phyloP scores from a whole-genome alignment of 345 rosid species.

The Melastoma malabathricum region DNA sequence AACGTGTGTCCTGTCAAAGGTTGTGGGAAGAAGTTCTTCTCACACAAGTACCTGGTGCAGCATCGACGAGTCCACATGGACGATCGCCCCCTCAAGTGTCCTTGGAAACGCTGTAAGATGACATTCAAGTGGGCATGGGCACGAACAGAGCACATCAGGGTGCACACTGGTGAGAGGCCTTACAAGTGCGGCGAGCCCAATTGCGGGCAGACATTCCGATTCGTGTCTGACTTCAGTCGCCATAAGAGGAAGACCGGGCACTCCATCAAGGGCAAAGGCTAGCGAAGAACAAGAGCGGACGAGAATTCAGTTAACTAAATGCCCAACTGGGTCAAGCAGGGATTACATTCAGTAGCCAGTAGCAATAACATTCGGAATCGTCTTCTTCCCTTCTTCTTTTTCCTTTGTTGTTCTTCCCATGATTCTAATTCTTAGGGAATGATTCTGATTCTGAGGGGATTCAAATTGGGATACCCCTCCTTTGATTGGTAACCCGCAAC shows the following conservation, averaged over 20 bases:
- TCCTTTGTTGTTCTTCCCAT: too few relatives aligned
- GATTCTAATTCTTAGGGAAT: too few relatives aligned
- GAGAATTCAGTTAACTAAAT: slow-evolving; percentile 8
- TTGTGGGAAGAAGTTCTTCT: slow-evolving; percentile 88
- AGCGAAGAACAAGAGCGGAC: slow-evolving; percentile 3
- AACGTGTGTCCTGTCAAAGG: slow-evolving; percentile 84
- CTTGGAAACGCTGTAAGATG: slow-evolving; percentile 98
- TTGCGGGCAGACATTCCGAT: slow-evolving; percentile 87
- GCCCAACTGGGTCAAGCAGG: neutral
- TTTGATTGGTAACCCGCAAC: too few relatives aligned
- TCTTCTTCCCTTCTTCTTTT: too few relatives aligned
- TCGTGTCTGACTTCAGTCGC: slow-evolving; percentile 91
- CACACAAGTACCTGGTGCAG: slow-evolving; percentile 94
- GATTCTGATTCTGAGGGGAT: too few relatives aligned
- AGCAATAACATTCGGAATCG: too few relatives aligned
- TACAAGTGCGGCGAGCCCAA: slow-evolving; percentile 67
- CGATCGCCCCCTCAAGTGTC: slow-evolving; percentile 97
- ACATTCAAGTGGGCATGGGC: slow-evolving; percentile 99
- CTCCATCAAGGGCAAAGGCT: slow-evolving; percentile 42
- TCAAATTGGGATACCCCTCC: too few relatives aligned
- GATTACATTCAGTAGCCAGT: too few relatives aligned
- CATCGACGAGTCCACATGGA: slow-evolving; percentile 76
- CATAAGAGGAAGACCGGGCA: slow-evolving; percentile 96
- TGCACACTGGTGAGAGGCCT: slow-evolving; percentile 96
- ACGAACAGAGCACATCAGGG: slow-evolving; percentile 85